Base-by-base conservation (phyloP, 345 rosid species). In the Aegle marmelos region DNA sequence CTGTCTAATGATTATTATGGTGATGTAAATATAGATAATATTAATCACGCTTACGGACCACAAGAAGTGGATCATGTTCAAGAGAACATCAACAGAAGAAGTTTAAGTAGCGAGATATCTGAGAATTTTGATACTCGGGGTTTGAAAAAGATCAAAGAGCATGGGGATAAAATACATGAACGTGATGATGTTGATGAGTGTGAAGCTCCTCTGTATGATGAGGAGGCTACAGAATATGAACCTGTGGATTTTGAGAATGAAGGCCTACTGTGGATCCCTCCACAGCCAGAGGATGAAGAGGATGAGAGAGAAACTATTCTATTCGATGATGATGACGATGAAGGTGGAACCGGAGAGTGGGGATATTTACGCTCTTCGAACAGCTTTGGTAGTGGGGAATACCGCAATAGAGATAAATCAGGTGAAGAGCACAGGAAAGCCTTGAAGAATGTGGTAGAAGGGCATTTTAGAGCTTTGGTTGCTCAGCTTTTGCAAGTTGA, bases 201-300 rank as follows among this genome's bases (percentile, higher is more conserved):
- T 85, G 90, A 85, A 81, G 85, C 82, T 72, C 79, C 88, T 72
- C 79, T 86, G 56, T 78, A 84, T 75, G 87, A 88, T 70, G 73
- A 80, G 77, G 91, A 86, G 81, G 85, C 87, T 74, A 65, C 75
- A 56, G 89, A 90, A 77, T 57, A 79, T 25, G 97, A 91, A 85
- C 91, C 90, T 66, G 91, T 96, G 54, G 97, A 96, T 85, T 94
- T 89, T 85, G 99, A 96, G 91, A 92, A 83, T 71, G 91, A 88
- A 87, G 91, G 91, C 70, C 79, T 89, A 39, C 88, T 96, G 70
- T 96, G 99, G 99, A 82, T 88, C 39, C 97, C 95, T 39, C 99
- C 98, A 50, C 97, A 96, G 82, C 99, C 98, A 67, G 95, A 87
- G 81, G 97, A 96, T 75, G 97, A 89, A 82, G 97, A 96, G 76